Conservation (phyloP, 148 eudicot genomes). For the Euryodendron excelsum region DNA sequence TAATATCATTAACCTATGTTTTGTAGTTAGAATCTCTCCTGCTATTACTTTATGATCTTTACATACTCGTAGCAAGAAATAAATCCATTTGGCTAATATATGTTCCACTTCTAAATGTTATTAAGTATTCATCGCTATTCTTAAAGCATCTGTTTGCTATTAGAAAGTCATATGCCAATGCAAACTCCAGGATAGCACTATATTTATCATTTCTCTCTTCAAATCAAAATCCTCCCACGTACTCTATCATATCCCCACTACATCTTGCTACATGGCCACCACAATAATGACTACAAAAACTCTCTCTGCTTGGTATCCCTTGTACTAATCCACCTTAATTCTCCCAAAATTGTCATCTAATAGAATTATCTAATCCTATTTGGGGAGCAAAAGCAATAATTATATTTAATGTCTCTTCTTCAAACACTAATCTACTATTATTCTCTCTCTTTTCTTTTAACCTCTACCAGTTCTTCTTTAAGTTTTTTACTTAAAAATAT, state of each 20-base stretch:
- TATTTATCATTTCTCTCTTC: background rate
- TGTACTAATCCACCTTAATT: background rate
- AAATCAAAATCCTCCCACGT: background rate
- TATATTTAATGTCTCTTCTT: no score
- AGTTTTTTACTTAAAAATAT: no score
- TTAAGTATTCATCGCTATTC: background rate
- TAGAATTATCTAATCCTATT: background rate
- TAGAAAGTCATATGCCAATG: background rate
- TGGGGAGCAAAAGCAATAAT: background rate
- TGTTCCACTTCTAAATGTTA: background rate
- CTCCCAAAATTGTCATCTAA: background rate
- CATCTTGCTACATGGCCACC: background rate
- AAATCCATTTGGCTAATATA: background rate
- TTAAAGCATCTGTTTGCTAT: background rate
- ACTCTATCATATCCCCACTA: background rate
- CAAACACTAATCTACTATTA: no score
- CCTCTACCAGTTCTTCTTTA: no score
- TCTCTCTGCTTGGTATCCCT: background rate
- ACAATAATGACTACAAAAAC: background rate
- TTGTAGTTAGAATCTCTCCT: background rate
- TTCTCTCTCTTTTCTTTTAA: no score
- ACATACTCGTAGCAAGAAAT: background rate
- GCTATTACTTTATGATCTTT: background rate
- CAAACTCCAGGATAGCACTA: background rate
- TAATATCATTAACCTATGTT: slow-evolving; percentile 2